Conservation (phyloP, 129 eudicot species). For the Mikania micrantha region DNA sequence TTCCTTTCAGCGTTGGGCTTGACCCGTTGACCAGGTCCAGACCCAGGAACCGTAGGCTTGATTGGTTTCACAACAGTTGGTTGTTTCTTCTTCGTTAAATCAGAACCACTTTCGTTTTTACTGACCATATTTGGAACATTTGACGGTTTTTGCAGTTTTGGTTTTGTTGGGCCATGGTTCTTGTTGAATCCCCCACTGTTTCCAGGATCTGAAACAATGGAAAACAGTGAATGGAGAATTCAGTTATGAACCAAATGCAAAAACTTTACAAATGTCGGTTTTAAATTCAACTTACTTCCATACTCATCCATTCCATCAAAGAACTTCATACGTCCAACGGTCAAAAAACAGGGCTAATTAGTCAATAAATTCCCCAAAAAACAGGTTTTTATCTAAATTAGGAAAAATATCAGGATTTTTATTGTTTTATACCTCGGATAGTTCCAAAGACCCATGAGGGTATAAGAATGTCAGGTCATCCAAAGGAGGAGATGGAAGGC, state of each 20-base stretch:
- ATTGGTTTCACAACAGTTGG: slow-evolving; percentile 33
- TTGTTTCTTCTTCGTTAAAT: slow-evolving; percentile 36
- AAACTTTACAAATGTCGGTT: slow-evolving; percentile 3
- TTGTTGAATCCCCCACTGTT: slow-evolving; percentile 54
- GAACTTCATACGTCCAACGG: slow-evolving; percentile 40
- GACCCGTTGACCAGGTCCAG: slow-evolving; percentile 46
- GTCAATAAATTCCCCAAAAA: slow-evolving; percentile 25
- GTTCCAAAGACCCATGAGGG: slow-evolving; percentile 54
- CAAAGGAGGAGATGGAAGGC: slow-evolving; percentile 91
- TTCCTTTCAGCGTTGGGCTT: slow-evolving; percentile 36
- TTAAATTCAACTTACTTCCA: slow-evolving; percentile 65
- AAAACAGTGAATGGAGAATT: slow-evolving; percentile 37
- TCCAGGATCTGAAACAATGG: slow-evolving; percentile 60
- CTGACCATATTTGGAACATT: slow-evolving; percentile 15
- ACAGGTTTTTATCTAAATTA: not conserved
- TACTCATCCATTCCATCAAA: slow-evolving; percentile 92
- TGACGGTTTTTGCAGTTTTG: slow-evolving; percentile 27
- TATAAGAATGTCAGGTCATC: slow-evolving; percentile 82
- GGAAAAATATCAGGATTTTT: not conserved
- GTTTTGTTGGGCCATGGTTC: slow-evolving; percentile 37
- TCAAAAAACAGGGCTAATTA: slow-evolving; percentile 7
- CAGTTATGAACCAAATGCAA: slow-evolving; percentile 30
- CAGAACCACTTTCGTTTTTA: slow-evolving; percentile 13
- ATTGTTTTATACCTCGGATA: slow-evolving; percentile 49
- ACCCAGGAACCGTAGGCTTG: slow-evolving; percentile 38